These are phyloP conservation scores for Lophium mytilinum DNA, from an alignment of 495 filamentous ascomycete species.

Conservation along the genomic window DNA sequence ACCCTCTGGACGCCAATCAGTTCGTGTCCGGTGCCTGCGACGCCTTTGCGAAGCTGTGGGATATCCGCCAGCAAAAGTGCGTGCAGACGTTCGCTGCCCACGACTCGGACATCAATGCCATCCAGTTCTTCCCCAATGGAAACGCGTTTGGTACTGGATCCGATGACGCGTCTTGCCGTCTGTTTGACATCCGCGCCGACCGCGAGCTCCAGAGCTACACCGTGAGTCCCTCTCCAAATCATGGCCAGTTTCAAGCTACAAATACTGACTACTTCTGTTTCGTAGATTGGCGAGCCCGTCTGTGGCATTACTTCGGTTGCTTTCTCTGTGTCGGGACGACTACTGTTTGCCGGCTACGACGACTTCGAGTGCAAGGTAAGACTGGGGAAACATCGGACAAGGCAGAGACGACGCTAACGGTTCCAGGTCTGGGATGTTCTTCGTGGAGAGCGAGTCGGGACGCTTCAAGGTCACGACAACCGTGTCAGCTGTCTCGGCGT, in stretches of 20 bases:
- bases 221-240: constrained; percentile 44
- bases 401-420: neutral
- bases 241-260: too few relatives aligned
- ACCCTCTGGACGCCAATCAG: constrained; percentile 96
- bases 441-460: constrained; percentile 93
- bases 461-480: constrained; percentile 94
- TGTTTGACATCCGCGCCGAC: constrained; percentile 97
- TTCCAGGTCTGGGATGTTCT: constrained; percentile 92
- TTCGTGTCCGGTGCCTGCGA: constrained; percentile 98
- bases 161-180: constrained; percentile 92
- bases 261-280: constrained; percentile 14
- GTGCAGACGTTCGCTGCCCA: constrained; percentile 98
- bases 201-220: constrained; percentile 94
- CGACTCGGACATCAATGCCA: constrained; percentile 98
- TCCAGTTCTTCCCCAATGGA: constrained; percentile 98
- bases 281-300: constrained; percentile 88
- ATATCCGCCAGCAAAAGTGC: constrained; percentile 96
- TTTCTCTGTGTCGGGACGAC: constrained; percentile 90
- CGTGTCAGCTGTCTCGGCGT: constrained; percentile 96
- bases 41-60: constrained; percentile 97
- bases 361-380: constrained; percentile 99
- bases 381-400: neutral
- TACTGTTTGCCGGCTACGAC: constrained; percentile 96
- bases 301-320: constrained; percentile 98
- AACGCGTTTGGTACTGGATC: constrained; percentile 98